phyloP scores from a whole-genome alignment of 2,329 filamentous ascomycete genomes.

The Amylocarpus encephaloides region DNA sequence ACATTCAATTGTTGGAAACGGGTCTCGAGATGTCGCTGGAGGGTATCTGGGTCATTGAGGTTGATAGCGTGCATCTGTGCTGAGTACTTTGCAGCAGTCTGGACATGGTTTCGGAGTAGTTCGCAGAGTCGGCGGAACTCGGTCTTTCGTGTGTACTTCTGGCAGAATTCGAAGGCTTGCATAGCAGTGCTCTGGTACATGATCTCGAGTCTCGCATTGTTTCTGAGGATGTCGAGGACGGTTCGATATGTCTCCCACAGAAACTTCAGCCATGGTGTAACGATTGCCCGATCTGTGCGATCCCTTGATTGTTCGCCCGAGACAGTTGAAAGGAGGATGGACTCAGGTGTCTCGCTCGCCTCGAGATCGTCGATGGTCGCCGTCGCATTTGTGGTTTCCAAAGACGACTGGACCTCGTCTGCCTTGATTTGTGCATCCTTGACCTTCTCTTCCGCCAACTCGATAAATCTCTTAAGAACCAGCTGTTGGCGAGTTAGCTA shows the following conservation, averaged over 20 bases:
- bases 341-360: slow-evolving; percentile 95
- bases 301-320: slow-evolving; percentile 97
- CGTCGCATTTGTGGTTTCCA: slow-evolving; percentile 67
- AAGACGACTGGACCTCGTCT: slow-evolving; percentile 83
- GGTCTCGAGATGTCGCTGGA: slow-evolving; percentile 95
- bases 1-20: slow-evolving; percentile 98
- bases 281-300: slow-evolving; percentile 94
- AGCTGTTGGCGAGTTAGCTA: slow-evolving; percentile 43
- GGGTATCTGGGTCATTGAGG: slow-evolving; percentile 91
- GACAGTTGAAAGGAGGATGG: slow-evolving; percentile 93
- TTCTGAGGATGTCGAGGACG: slow-evolving; percentile 95
- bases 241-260: slow-evolving; percentile 99
- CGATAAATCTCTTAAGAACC: slow-evolving; percentile 96
- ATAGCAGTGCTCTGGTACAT: slow-evolving; percentile 98
- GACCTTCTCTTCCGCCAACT: slow-evolving; percentile 93
- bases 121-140: slow-evolving; percentile 98
- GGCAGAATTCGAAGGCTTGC: slow-evolving; percentile 98
- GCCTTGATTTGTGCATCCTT: slow-evolving; percentile 93
- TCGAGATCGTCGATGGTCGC: slow-evolving; percentile 89
- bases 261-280: slow-evolving; percentile 99
- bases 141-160: slow-evolving; percentile 97
- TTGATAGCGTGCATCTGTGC: slow-evolving; percentile 99
- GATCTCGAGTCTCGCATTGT: slow-evolving; percentile 94
- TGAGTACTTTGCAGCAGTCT: slow-evolving; percentile 98
- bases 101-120: slow-evolving; percentile 94